Evolutionary conservation across 371 early-diverging fungal species (phyloP), one percentile per base, ranked within the genome.

Genomic region (Mortierella sp.): DNA sequence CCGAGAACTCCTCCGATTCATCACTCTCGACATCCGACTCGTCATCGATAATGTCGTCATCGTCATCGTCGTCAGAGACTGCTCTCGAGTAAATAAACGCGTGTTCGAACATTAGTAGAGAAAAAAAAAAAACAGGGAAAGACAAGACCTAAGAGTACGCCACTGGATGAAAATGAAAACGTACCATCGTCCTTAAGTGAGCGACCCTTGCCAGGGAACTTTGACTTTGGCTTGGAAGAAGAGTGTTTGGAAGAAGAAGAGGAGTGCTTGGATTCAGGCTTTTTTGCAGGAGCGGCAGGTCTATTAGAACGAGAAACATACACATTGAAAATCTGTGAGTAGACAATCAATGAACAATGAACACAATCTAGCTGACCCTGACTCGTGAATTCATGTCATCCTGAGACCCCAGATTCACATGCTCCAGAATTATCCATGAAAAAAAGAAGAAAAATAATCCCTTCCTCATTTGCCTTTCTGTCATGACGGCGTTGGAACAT

Each of bases 161-260:
- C 30, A n/a, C 54, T 10, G 20, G 11, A 24, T n/a, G 22, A 24
- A 52, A 59, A 30, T 9, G 32, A 5, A 40, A 24, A 52, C 26
- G 22, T 35, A 65, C 77, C 77, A 64, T 72, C 35, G 16, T 39
- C 40, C 22, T 49, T 70, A 39, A 80, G 55, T 6, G 80, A 72
- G 28, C 57, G 75, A 35, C 80, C 80, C 57, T 80, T 75, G 51
- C 80, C 80, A 49, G 80, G 80, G 69, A 80, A 80, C 68, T 75
- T 79, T 59, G 75, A 47, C 28, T 55, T 60, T 6, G 64, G 39
- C 77, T 76, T 76, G 61, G 59, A 60, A 9, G 60, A 39, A 18
- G 62, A 37, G 28, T 45, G 39, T 64, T 71, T 72, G 30, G 55
- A 40, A 35, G 35, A 35, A 30, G 58, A 60, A 9, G 60, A 39